phyloP scores from a whole-genome alignment of 805 yeast species.

The Wickerhamiella parazyma region DNA sequence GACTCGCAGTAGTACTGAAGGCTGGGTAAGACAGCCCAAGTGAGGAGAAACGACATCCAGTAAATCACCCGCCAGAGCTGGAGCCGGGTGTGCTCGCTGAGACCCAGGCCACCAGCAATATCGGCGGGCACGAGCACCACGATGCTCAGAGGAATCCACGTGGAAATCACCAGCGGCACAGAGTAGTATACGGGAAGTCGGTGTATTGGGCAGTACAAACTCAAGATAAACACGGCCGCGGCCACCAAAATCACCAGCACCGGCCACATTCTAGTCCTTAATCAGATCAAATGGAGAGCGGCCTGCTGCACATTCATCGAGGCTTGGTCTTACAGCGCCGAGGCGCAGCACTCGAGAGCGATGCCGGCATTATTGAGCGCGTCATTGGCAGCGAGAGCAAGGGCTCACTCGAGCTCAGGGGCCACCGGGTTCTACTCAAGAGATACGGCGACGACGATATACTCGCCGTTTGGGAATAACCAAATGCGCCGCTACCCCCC shows the following conservation, averaged over 20 bases:
- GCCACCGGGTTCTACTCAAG: constrained; percentile 1
- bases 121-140: constrained; percentile 65
- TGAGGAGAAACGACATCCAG: constrained; percentile 67
- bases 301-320: not conserved
- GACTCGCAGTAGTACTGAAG: constrained; percentile 61
- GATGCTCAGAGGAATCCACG: constrained; percentile 63
- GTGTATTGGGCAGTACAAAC: constrained; percentile 5
- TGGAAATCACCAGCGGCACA: constrained; percentile 26
- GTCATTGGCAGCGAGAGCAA: not conserved
- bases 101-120: constrained; percentile 32
- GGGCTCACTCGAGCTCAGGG: not conserved
- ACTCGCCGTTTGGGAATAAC: not conserved
- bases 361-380: constrained; percentile 6
- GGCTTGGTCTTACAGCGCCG: constrained; percentile 4
- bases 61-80: constrained; percentile 60
- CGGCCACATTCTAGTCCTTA: not conserved
- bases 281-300: constrained; percentile 1
- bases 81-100: constrained; percentile 37
- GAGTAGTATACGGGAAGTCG: constrained; percentile 16
- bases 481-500: not conserved
- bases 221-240: constrained; percentile 3
- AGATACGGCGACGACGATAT: constrained; percentile 5
- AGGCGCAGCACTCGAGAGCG: constrained; percentile 6
- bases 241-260: constrained; percentile 1
- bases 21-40: constrained; percentile 65